phyloP scores from a whole-genome alignment of 306 rosid genomes.

The Cucurbita pepo region DNA sequence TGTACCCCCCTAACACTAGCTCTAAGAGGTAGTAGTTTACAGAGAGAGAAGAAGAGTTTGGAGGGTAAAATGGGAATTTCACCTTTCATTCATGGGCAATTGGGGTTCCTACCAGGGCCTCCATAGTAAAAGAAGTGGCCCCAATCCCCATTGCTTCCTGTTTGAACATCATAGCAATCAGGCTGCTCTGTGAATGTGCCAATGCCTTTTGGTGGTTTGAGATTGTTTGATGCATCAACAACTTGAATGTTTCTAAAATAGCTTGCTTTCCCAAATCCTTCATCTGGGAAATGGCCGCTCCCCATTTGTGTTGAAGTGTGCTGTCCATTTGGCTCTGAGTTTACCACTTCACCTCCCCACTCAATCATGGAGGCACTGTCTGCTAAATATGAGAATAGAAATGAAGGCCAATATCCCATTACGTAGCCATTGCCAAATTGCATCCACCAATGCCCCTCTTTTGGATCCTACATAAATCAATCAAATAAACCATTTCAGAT shows the following conservation, averaged over 20 bases:
- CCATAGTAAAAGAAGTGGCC: conserved; percentile 98
- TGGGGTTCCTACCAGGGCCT: conserved; percentile 85
- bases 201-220: conserved; percentile 67
- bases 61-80: conserved; percentile 13
- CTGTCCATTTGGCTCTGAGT: conserved; percentile 60
- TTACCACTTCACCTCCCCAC: conserved; percentile 99
- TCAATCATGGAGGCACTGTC: conserved; percentile 97
- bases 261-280: conserved; percentile 85
- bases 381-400: conserved; percentile 79
- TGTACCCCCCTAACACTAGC: conserved; percentile 22
- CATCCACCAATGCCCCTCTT: conserved; percentile 99
- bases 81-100: conserved; percentile 34
- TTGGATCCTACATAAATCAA: conserved; percentile 52
- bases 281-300: conserved; percentile 84
- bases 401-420: conserved; percentile 93
- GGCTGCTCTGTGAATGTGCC: conserved; percentile 87
- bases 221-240: conserved; percentile 85
- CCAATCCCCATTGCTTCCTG: conserved; percentile 88
- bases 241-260: conserved; percentile 86
- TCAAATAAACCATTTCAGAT: not conserved
- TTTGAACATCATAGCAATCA: conserved; percentile 93
- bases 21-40: not conserved
- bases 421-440: conserved; percentile 78
- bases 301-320: conserved; percentile 98
- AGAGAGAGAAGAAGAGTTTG: conserved; percentile 17